Base-by-base conservation (phyloP, 805 yeast species). In the Candida argentea region DNA sequence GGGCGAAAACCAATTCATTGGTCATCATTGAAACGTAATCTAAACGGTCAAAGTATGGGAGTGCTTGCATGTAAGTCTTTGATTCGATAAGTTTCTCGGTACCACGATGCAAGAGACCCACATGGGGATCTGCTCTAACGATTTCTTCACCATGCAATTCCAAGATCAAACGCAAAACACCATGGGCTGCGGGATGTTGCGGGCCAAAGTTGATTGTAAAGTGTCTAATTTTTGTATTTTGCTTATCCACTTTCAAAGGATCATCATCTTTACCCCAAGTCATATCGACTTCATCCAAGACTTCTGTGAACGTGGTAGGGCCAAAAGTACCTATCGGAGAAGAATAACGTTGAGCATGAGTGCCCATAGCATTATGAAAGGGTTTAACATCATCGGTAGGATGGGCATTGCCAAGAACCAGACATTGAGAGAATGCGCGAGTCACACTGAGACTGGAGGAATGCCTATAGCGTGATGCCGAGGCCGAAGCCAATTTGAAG, bases 111-210 rank as follows among this genome's bases (percentile, higher is more conserved):
- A 83, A 67, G 49, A 83, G 62, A 20, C 94, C 94, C 39, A 83
- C 83, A 53, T 83, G 94, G 22, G 94, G 94, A 51, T 83, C 94
- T 4, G 87, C 67, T 43, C 94, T 70, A 27, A 84, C 72, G 43
- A 84, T 78, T 55, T 83, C 94, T 57, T 83, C 94, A 42, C 94
- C 94, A 48, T 80, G 81, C 36, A 83, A 69, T 60, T 83, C 94
- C 48, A 83, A 63, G 55, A 83, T 84, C 55, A 83, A 66, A 52
- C 94, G 72, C 63, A 83, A 65, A 57, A 83, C 94, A 42, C 94
- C 94, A 62, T 83, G 94, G 16, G 94, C 94, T 37, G 94, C 94
- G 14, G 94, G 94, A 63, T 83, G 94, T 61, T 83, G 94, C 27
- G 94, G 94, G 20, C 94, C 94, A 51, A 83, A 83, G 59, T 84